Conservation (phyloP, 2,329 filamentous ascomycete species). For the Aspergillus novoparasiticus region DNA sequence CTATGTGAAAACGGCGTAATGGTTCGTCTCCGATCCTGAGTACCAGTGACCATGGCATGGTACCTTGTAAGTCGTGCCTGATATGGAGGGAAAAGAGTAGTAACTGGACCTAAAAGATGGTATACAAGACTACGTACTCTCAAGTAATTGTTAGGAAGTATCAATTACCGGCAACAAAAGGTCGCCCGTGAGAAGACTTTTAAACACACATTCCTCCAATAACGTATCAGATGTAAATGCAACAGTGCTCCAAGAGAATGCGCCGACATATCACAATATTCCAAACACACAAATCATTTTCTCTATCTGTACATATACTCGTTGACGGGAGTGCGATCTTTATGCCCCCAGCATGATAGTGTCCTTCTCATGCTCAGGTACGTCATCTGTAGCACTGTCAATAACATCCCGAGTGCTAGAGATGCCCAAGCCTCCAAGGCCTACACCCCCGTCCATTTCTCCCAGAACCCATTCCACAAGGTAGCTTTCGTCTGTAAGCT, state of each 20-base stretch:
- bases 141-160: background rate
- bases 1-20: background rate
- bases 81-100: background rate
- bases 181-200: conserved; percentile 16
- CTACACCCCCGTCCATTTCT: conserved; percentile 79
- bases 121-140: background rate
- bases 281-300: conserved; percentile 14
- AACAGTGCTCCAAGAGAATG: conserved; percentile 24
- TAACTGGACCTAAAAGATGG: background rate
- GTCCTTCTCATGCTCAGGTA: conserved; percentile 39
- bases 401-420: conserved; percentile 22
- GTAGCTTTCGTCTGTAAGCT: conserved; percentile 91
- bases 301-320: conserved; percentile 25
- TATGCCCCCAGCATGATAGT: conserved; percentile 43
- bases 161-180: conserved; percentile 6
- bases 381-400: conserved; percentile 18
- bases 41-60: background rate
- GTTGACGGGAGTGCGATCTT: conserved; percentile 6
- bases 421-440: conserved; percentile 37
- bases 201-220: conserved; percentile 13
- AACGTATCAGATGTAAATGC: conserved; percentile 19
- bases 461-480: conserved; percentile 88
- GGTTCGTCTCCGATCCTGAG: background rate
- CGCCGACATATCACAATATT: conserved; percentile 17
- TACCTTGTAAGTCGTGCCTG: background rate